Evolutionary conservation across 179 eudicot species (phyloP).

Genomic region (Corrigiola litoralis): DNA sequence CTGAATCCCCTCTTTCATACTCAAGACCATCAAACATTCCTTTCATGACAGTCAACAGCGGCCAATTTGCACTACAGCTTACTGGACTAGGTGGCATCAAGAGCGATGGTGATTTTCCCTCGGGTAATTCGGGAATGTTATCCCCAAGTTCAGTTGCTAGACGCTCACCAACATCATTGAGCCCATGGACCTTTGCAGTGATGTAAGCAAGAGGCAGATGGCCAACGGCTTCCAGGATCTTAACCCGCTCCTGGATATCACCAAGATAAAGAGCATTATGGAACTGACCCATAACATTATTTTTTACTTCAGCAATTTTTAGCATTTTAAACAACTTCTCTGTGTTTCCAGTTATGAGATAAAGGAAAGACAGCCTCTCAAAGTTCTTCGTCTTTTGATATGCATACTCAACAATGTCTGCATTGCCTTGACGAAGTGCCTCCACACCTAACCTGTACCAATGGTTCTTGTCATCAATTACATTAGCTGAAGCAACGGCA

Average conservation of each 20-base stretch:
- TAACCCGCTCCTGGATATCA: conserved; percentile 74
- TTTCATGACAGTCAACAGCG: conserved; percentile 69
- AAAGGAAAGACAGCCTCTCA: conserved; percentile 80
- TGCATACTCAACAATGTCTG: conserved; percentile 88
- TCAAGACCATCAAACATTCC: conserved; percentile 79
- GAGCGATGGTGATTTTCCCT: conserved; percentile 56
- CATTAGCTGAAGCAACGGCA: conserved; percentile 92
- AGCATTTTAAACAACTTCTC: conserved; percentile 78
- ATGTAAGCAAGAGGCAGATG: conserved; percentile 80
- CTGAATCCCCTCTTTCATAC: conserved; percentile 34
- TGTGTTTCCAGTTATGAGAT: conserved; percentile 73
- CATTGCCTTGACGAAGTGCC: conserved; percentile 94
- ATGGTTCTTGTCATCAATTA: conserved; percentile 79
- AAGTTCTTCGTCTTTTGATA: conserved; percentile 92
- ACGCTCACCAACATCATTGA: conserved; percentile 53
- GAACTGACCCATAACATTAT: conserved; percentile 91
- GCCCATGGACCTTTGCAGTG: conserved; percentile 70
- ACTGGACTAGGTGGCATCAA: conserved; percentile 72
- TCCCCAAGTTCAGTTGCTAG: conserved; percentile 63
- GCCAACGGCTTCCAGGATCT: conserved; percentile 68
- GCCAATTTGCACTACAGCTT: conserved; percentile 74
- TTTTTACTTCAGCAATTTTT: conserved; percentile 83
- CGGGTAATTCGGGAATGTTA: conserved; percentile 58
- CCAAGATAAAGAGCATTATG: conserved; percentile 88
- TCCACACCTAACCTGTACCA: conserved; percentile 95